A percentile compares a stretch with the other conserved stretches of the same genome.
Conservation (phyloP, 352 stramenopile species). For the Globisporangium megalacanthum region DNA sequence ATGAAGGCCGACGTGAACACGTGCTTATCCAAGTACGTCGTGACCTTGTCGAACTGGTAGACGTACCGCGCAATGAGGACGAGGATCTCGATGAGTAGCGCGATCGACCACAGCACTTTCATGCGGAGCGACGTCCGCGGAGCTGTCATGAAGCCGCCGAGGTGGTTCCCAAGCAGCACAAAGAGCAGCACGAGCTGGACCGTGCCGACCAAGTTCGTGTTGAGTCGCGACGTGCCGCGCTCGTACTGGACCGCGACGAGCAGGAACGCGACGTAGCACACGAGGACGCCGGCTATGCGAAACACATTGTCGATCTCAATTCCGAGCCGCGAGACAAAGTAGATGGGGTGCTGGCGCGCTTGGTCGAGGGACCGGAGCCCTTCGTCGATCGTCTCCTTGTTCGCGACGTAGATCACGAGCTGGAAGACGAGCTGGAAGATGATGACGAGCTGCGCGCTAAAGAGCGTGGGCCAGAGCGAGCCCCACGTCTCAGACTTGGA, state of each 20-base stretch:
- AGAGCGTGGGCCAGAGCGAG: slow-evolving; percentile 74
- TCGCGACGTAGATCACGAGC: slow-evolving; percentile 78
- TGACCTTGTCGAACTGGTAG: slow-evolving; percentile 76
- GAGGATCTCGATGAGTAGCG: slow-evolving; percentile 58
- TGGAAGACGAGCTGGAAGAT: slow-evolving; percentile 84
- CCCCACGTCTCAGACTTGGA: slow-evolving; percentile 50
- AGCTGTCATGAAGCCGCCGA: slow-evolving; percentile 54
- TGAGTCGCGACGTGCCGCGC: slow-evolving; percentile 33
- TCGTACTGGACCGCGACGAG: slow-evolving; percentile 67
- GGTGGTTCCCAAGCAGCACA: slow-evolving; percentile 62
- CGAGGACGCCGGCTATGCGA: slow-evolving; percentile 45
- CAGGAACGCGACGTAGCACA: slow-evolving; percentile 74
- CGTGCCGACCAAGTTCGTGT: slow-evolving; percentile 60
- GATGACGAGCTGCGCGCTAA: slow-evolving; percentile 77
- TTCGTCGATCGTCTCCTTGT: slow-evolving; percentile 63
- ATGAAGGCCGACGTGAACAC: slow-evolving; percentile 76
- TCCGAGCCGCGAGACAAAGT: slow-evolving; percentile 63
- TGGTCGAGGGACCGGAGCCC: slow-evolving; percentile 53
- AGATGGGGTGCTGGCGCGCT: slow-evolving; percentile 64
- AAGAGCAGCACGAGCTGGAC: slow-evolving; percentile 62
- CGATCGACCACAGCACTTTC: slow-evolving; percentile 73
- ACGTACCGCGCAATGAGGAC: slow-evolving; percentile 72
- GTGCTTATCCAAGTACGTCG: slow-evolving; percentile 50
- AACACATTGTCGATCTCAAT: slow-evolving; percentile 80
- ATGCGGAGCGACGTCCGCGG: slow-evolving; percentile 64